Base-by-base conservation (phyloP, 192 early-diverging fungal genomes). In the Backusella westeae region DNA sequence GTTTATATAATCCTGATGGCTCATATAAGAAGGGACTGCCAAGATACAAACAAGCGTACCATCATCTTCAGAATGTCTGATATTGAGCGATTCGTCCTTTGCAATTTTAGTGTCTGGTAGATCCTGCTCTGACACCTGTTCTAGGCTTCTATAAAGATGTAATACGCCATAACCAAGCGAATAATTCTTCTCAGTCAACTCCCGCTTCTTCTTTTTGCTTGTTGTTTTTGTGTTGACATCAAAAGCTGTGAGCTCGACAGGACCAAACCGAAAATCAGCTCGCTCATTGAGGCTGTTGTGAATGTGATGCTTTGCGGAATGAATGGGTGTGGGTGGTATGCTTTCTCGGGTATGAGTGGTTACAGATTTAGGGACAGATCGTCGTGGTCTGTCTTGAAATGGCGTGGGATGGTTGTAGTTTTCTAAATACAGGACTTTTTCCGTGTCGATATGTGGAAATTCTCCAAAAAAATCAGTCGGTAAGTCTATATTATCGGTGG, bases 21-120 rank as follows among this genome's bases (percentile, higher is more conserved):
- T 91, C 89, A 96, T 91, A 81, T 95, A 96, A 0, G 90, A 86
- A 0, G 98, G 98, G 3, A 98, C 94, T 34, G 94, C 95, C 21
- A 98, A 83, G 1, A 96, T 88, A 68, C 90, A 90, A 6, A 98
- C 80, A 19, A 89, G 77, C 21, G 84, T 86, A 35, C 68, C 79
- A 10, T 80, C 72, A 34, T 84, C 80, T 10, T 66, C 67, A 5
- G 79, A 67, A 12, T 71, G 34, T 6, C 77, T 77, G 17, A 56
- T 71, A 15, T 72, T 42, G 10, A 38, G 32, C 44, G 15, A 23
- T 15, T 44, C 5, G n/a, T 68, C 56, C 69, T 69, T 32, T 38
- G 71, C 71, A 29, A 65, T 17, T 15, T 42, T 44, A 3, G 34
- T 53, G 34, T 72, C 38, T 52, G 71, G 77, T 34, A 46, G 19